Evolutionary conservation across 2,329 filamentous ascomycete species (phyloP).

Genomic region (Xylariaceae sp.): DNA sequence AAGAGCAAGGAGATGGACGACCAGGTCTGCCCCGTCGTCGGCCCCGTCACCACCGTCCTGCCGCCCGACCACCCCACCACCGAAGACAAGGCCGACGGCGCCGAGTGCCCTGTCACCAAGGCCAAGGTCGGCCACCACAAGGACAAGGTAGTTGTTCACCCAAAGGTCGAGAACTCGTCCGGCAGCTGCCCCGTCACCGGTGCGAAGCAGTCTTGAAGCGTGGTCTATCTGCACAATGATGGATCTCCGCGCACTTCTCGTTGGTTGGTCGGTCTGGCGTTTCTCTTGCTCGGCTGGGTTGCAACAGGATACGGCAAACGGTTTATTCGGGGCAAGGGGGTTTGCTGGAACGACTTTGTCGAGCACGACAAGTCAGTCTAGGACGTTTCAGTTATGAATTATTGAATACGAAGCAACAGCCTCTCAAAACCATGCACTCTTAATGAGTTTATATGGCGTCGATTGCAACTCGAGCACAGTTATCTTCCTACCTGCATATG

Average conservation of each 20-base stretch:
- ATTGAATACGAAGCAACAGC: too few species aligned
- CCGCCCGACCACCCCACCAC: constrained; percentile 33
- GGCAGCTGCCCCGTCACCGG: constrained; percentile 34
- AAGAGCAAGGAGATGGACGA: constrained; percentile 34
- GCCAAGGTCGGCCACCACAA: constrained; percentile 35
- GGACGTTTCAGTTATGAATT: too few species aligned
- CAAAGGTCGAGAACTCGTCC: constrained; percentile 22
- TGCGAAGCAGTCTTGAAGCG: constrained; percentile 16
- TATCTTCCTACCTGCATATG: too few species aligned
- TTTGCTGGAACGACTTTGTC: too few species aligned
- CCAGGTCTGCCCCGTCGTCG: constrained; percentile 33
- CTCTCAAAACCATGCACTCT: too few species aligned
- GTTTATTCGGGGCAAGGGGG: too few species aligned
- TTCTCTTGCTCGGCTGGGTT: too few species aligned
- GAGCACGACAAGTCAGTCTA: too few species aligned
- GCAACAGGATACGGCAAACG: too few species aligned
- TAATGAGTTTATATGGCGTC: too few species aligned
- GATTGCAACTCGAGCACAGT: too few species aligned
- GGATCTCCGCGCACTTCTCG: not conserved
- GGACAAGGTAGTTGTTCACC: constrained; percentile 30
- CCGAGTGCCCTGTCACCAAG: constrained; percentile 34
- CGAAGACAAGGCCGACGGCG: constrained; percentile 17
- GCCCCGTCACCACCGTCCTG: constrained; percentile 33
- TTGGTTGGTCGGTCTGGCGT: not conserved
- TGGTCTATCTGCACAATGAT: not conserved